Percentiles rank a stretch among this genome's conserved stretches.
phyloP scores from a whole-genome alignment of 495 filamentous ascomycete genomes.

The Talaromyces wortmannii region DNA sequence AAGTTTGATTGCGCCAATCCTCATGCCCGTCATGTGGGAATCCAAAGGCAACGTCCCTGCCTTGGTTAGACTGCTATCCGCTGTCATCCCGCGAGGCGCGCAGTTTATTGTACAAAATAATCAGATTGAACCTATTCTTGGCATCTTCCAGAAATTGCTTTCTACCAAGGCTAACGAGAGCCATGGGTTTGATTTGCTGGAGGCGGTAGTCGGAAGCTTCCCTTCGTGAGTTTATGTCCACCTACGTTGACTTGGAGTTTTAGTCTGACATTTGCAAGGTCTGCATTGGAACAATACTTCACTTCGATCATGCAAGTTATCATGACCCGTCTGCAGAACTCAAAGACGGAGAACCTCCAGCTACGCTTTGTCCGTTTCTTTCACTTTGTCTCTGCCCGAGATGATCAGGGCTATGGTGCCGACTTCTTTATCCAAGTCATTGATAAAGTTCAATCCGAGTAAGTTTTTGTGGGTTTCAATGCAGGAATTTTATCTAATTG shows the following conservation, averaged over 20 bases:
- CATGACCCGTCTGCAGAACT: constrained; percentile 70
- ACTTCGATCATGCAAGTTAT: constrained; percentile 71
- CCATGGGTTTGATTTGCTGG: constrained; percentile 83
- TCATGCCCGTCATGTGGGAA: constrained; percentile 77
- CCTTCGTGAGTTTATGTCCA: constrained; percentile 46
- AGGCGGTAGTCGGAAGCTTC: constrained; percentile 66
- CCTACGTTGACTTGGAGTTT: not conserved
- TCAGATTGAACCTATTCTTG: constrained; percentile 72
- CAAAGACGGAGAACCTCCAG: constrained; percentile 73
- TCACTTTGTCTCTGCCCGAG: constrained; percentile 75
- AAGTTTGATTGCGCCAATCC: constrained; percentile 63
- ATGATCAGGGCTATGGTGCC: constrained; percentile 71
- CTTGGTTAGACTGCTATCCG: constrained; percentile 73
- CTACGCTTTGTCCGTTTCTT: constrained; percentile 84
- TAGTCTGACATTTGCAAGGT: constrained; percentile 33
- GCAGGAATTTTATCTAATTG: constrained; percentile 14
- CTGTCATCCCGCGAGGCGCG: constrained; percentile 72
- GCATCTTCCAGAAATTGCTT: constrained; percentile 87
- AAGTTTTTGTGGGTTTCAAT: constrained; percentile 14
- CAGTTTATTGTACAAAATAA: constrained; percentile 65
- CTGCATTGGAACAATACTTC: constrained; percentile 69
- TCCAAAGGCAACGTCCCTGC: constrained; percentile 89
- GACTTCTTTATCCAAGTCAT: constrained; percentile 81
- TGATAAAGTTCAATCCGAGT: constrained; percentile 72
- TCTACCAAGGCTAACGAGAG: constrained; percentile 66